Percentiles rank a stretch among this genome's conserved stretches.
Conservation (phyloP, 805 yeast genomes). For the Pichia cabralensis region DNA sequence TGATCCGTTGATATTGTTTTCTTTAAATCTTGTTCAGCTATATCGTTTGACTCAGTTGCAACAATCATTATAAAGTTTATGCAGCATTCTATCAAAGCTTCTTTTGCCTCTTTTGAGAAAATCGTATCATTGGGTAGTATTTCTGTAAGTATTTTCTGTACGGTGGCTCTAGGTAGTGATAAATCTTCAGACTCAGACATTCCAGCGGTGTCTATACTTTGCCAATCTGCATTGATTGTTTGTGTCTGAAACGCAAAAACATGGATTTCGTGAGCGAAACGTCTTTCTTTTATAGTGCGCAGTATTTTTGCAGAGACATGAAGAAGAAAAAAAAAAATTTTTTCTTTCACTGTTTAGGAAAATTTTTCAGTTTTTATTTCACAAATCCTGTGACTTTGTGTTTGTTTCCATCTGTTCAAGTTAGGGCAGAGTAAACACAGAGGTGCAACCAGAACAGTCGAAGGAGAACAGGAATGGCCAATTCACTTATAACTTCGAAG, state of each 20-base stretch:
- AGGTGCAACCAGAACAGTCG: not conserved
- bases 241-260: not conserved
- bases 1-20: slow-evolving; percentile 97
- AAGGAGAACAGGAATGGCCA: not conserved
- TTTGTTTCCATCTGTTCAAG: no score
- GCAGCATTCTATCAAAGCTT: slow-evolving; percentile 91
- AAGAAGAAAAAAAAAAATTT: no score
- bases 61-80: slow-evolving; percentile 92
- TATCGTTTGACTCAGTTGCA: slow-evolving; percentile 88
- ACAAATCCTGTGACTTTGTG: no score
- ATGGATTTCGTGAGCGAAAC: no score
- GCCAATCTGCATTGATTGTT: not conserved
- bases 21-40: slow-evolving; percentile 92
- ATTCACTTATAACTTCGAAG: slow-evolving; percentile 3
- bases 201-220: no score
- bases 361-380: no score
- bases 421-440: not conserved
- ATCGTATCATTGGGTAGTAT: slow-evolving; percentile 81
- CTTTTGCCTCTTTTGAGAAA: slow-evolving; percentile 88
- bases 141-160: slow-evolving; percentile 87
- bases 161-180: slow-evolving; percentile 61
- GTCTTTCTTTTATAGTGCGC: no score
- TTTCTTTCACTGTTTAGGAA: no score
- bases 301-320: no score
- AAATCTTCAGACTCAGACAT: slow-evolving; percentile 24